Evolutionary conservation across 495 filamentous ascomycete species (phyloP), one percentile per base, ranked within the genome.

Genomic region (Tuber calosporum): DNA sequence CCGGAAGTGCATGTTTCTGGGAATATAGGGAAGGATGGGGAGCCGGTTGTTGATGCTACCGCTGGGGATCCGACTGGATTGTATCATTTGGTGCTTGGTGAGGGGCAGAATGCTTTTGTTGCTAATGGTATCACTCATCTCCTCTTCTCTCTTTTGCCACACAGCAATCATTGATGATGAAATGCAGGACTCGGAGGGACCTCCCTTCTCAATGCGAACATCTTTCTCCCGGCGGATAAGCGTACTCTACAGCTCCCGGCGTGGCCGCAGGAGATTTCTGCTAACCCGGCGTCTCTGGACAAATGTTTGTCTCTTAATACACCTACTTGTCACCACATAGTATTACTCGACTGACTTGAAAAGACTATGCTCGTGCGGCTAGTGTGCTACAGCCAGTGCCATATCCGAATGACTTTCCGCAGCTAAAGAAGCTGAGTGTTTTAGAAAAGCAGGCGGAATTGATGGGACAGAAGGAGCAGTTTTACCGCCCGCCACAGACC

Each of bases 201-300:
- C 30, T 89, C 86, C 76, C 82, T 92, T 7, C 85, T 91, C 38
- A 91, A 91, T 74, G 87, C 89, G 4, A 90, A 90, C 80, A 88
- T 91, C 9, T 91, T 89, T 69, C 83, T 90, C 53, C 84, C 86
- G 77, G 87, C 87, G 19, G 89, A 91, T 73, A 78, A 85, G 71
- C 80, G 82, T 13, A 88, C 86, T 3, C 79, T 90, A 53, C 72
- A 79, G n/a, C 81, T 88, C 81, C 84, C 85, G 34, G 80, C 84
- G 36, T 91, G 89, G 89, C 89, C 89, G 19, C 68, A 84, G 2
- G 86, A 91, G 81, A 86, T 91, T 17, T 79, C 85, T 39, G 69
- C 86, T 0, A 77, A 88, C 22, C 82, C 83, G 20, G 75, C 81
- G 17, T 78, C 66, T 8, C 71, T 90, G 69, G 81, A 87, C 6